Evolutionary conservation across 208 protist species (phyloP), one percentile per base, ranked within the genome.

Genomic region (Crithidia expoeki): DNA sequence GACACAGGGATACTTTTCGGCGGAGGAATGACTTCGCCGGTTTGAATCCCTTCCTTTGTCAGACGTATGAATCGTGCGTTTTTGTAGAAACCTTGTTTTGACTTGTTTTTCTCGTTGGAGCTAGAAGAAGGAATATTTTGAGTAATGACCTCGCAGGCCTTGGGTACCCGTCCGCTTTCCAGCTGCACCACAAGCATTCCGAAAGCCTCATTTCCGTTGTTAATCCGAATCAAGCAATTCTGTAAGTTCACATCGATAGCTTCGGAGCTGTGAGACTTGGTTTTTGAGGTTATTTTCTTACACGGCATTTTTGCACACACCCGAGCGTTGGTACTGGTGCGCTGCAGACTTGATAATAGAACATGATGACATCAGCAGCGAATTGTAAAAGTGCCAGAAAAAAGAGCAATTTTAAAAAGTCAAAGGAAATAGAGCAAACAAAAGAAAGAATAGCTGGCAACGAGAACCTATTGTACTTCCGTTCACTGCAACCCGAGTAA

Each of bases 101-200:
- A 62, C 23, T 71, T 77, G 53, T 76, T 84, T 34, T 86, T 90
- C 36, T 91, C 91, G 6, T 57, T 84, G 14, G 52, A 62, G 30
- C 34, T 74, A 14, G 72, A 59, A 30, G 55, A 52, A 11, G 80
- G 55, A 56, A 74, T 85, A 32, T 80, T 88, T 57, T 84, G 80
- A 25, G 81, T 63, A 63, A 93, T 88, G 12, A 92, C n/a, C 40
- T 94, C 91, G 63, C 86, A 93, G 1, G 83, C 63, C 57, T 90
- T 96, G 4, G 91, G 91, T 27, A 73, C 63, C 10, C 81, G 82
- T 5, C 73, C 61, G 25, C 53, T 72, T 19, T 69, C 67, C 12
- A 80, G 60, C 63, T 80, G 68, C 17, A 80, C 56, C 19, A 72
- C 69, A 21, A 80, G 21, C 64, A 72, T 66, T 1, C 66, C 67